A percentile compares a stretch with the other conserved stretches of the same genome.
Conservation (phyloP, 495 filamentous ascomycete genomes). For the Pyronema omphalodes region DNA sequence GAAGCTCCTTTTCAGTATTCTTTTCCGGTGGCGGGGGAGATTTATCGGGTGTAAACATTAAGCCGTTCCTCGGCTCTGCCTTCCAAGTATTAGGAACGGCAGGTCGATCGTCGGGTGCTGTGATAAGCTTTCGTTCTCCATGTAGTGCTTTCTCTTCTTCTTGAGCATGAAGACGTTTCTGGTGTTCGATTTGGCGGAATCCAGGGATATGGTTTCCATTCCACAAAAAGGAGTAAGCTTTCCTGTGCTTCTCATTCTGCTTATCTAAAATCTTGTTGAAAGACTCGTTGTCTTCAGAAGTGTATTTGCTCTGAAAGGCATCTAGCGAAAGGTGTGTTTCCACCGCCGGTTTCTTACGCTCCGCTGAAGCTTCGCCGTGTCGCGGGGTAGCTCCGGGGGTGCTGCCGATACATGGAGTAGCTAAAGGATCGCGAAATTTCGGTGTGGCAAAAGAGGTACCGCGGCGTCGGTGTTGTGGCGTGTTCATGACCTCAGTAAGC, state of each 20-base stretch:
- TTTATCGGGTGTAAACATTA: constrained; percentile 72
- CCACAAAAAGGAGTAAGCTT: constrained; percentile 79
- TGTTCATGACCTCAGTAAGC: constrained; percentile 67
- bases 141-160: constrained; percentile 20
- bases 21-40: constrained; percentile 8
- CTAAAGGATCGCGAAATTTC: constrained; percentile 7
- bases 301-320: constrained; percentile 81
- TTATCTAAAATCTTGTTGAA: constrained; percentile 86
- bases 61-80: constrained; percentile 49
- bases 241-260: constrained; percentile 64
- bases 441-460: constrained; percentile 20
- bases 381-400: not conserved
- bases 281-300: constrained; percentile 89
- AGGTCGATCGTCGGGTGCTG: constrained; percentile 42
- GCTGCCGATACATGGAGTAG: constrained; percentile 4
- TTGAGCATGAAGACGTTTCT: constrained; percentile 32
- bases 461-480: constrained; percentile 25
- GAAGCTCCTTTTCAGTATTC: constrained; percentile 21
- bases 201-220: constrained; percentile 73
- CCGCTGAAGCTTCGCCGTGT: not conserved
- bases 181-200: constrained; percentile 67
- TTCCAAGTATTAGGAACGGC: constrained; percentile 67
- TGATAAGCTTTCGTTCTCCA: constrained; percentile 32
- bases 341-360: constrained; percentile 31
- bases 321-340: constrained; percentile 68